Base-by-base conservation (phyloP, 345 rosid species). In the Rhizophora apiculata region DNA sequence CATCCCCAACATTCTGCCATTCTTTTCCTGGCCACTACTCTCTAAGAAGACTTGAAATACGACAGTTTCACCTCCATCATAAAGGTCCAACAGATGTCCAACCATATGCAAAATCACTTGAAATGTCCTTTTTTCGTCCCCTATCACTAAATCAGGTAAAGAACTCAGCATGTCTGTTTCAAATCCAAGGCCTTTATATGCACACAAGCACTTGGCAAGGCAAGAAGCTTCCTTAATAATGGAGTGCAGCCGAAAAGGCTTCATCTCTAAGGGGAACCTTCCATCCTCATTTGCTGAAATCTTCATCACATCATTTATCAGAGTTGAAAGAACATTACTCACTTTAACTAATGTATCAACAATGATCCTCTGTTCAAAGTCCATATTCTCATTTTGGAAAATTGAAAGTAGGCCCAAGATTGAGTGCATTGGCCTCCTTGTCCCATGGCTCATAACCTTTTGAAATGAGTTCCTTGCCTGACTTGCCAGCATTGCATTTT, bases 401-500 rank as follows among this genome's bases (percentile, higher is more conserved):
- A 94, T 84, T 0, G 98, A 91, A 61, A 94, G 92, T 26, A 94
- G 84, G 72, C 98, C 98, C 80, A 86, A 73, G 32, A 94, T 87
- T 11, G 97, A 87, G 80, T 94, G 93, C 96, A 94, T 91, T 15
- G 98, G 98, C 76, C 95, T 86, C 81, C 88, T 89, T 93, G 92
- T 89, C 62, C 97, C 98, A 63, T 88, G 85, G 72, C 96, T 91
- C 97, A 91, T 91, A 67, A 94, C 97, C 80, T 91, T 94, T 75
- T 94, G 97, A 80, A 91, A 91, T 31, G 96, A 87, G 77, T 87
- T 83, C 79, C 96, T 86, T 0, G 97, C 96, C 80, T 86, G 88
- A 77, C 89, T 89, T 10, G 98, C 98, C 98, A 94, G 91, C 97
- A 91, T 83, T 1, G 97, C 96, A 70, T 87, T 88, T 81, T 83